Percentiles rank a stretch among this genome's conserved stretches.
Evolutionary conservation across 768 basidiomycete genomes (phyloP).

Genomic region (Hypsizygus marmoreus): DNA sequence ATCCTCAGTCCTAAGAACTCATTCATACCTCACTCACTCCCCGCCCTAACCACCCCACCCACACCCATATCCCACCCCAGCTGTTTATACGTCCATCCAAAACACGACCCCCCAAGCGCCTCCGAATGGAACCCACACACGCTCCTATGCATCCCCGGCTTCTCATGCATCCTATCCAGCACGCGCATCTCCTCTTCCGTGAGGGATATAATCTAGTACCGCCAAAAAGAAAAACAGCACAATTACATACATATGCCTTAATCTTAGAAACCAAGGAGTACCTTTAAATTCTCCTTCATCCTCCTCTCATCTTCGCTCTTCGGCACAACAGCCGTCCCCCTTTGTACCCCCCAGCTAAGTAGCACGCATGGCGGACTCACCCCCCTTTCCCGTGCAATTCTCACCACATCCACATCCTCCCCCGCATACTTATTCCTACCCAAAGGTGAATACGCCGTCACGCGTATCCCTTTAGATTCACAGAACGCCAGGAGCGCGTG

Average conservation of each 20-base stretch:
- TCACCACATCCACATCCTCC: constrained; percentile 24
- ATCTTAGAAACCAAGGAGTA: too few relatives aligned
- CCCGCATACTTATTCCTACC: constrained; percentile 27
- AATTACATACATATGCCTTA: too few relatives aligned
- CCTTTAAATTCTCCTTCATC: constrained; percentile 44
- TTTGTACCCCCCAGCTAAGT: constrained; percentile 59
- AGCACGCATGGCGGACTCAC: constrained; percentile 46
- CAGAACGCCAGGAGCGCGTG: constrained; percentile 45
- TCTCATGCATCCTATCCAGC: constrained; percentile 39
- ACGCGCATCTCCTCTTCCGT: constrained; percentile 36
- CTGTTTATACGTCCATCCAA: constrained; percentile 39
- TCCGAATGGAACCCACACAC: constrained; percentile 32
- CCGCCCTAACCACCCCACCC: constrained; percentile 24
- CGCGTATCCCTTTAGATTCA: constrained; percentile 37
- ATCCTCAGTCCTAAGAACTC: background rate
- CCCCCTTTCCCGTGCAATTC: constrained; percentile 29
- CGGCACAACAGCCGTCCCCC: constrained; percentile 54
- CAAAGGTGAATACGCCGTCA: constrained; percentile 51
- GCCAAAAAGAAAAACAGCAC: too few relatives aligned
- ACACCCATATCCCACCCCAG: constrained; percentile 36
- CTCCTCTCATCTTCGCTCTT: constrained; percentile 47
- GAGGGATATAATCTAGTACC: constrained; percentile 35
- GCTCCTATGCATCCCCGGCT: constrained; percentile 40
- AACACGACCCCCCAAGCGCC: constrained; percentile 29
- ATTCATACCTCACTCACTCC: background rate